Percentiles rank a stretch among this genome's conserved stretches.
These are phyloP conservation scores for Heliamphora pulchella DNA, from an alignment of 179 eudicot genomes.

Conservation along the genomic window DNA sequence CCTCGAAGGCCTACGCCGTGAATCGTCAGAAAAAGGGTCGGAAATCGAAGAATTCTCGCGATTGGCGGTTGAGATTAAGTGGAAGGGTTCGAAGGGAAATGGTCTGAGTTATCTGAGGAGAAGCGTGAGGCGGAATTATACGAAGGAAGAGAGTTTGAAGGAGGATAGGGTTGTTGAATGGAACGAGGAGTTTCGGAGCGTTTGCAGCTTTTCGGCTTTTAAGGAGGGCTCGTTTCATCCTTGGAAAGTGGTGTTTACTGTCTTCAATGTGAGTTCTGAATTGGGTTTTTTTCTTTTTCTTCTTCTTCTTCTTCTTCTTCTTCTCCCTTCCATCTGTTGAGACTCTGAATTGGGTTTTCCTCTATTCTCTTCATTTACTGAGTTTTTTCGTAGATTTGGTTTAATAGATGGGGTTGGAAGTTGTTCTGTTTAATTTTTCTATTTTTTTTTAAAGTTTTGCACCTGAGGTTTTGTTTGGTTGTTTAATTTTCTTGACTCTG, in stretches of 20 bases:
- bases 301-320: too few relatives aligned
- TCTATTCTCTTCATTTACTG: background rate
- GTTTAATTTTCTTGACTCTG: background rate
- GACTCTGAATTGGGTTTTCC: constrained; percentile 19
- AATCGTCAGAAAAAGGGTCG: background rate
- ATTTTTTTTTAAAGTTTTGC: too few relatives aligned
- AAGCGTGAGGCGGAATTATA: constrained; percentile 32
- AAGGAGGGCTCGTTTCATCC: constrained; percentile 45
- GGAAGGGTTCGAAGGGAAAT: constrained; percentile 51
- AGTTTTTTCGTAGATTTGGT: background rate
- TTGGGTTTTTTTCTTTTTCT: background rate
- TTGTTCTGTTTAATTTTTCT: too few relatives aligned
- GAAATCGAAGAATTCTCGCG: constrained; percentile 16
- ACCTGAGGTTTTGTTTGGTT: too few relatives aligned
- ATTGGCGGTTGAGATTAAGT: constrained; percentile 56
- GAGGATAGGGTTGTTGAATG: constrained; percentile 45
- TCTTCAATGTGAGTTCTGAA: constrained; percentile 49
- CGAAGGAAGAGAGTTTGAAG: constrained; percentile 23
- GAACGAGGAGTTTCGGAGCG: constrained; percentile 48
- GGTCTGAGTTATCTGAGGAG: constrained; percentile 25
- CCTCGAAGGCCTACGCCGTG: constrained; percentile 29
- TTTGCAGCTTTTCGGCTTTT: constrained; percentile 37
- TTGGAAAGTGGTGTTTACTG: constrained; percentile 44
- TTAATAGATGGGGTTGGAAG: background rate
- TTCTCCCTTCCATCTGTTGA: too few relatives aligned